phyloP scores from a whole-genome alignment of 2,329 filamentous ascomycete species.

The Cladosporium halotolerans region DNA sequence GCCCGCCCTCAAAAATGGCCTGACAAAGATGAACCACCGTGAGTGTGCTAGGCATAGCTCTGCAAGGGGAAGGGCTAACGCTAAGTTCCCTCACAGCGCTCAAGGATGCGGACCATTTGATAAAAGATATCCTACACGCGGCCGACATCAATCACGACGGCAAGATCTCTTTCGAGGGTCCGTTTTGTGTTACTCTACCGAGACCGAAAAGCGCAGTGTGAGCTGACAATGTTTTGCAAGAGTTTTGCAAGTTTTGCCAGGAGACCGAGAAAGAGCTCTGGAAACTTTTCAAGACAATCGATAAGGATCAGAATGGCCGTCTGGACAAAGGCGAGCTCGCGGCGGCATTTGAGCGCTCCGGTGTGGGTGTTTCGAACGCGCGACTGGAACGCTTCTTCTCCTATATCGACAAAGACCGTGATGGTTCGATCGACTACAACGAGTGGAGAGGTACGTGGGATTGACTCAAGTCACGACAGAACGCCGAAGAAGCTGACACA shows the following conservation, averaged over 20 bases:
- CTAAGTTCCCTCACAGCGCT: conserved; percentile 47
- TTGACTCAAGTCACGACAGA: neutral
- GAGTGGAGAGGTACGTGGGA: conserved; percentile 75
- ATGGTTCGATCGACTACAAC: conserved; percentile 80
- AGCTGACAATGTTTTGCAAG: conserved; percentile 40
- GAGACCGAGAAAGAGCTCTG: conserved; percentile 79
- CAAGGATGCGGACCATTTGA: conserved; percentile 84
- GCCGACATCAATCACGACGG: conserved; percentile 87
- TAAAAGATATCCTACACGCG: conserved; percentile 70
- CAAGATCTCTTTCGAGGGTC: conserved; percentile 83
- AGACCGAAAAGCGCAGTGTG: neutral
- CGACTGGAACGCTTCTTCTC: conserved; percentile 80
- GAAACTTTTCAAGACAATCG: conserved; percentile 77
- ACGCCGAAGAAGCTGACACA: neutral
- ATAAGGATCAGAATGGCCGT: conserved; percentile 76
- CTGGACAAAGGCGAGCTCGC: conserved; percentile 81
- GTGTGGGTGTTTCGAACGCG: conserved; percentile 68
- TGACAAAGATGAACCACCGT: conserved; percentile 91
- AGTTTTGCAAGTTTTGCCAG: conserved; percentile 85
- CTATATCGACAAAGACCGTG: conserved; percentile 82
- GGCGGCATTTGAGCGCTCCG: conserved; percentile 68
- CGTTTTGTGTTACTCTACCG: conserved; percentile 13
- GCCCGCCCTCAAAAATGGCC: conserved; percentile 73
- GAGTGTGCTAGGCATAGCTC: conserved; percentile 35
- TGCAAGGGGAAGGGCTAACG: conserved; percentile 8